Conservation (phyloP, 495 filamentous ascomycete genomes). For the Aspergillus homomorphus region DNA sequence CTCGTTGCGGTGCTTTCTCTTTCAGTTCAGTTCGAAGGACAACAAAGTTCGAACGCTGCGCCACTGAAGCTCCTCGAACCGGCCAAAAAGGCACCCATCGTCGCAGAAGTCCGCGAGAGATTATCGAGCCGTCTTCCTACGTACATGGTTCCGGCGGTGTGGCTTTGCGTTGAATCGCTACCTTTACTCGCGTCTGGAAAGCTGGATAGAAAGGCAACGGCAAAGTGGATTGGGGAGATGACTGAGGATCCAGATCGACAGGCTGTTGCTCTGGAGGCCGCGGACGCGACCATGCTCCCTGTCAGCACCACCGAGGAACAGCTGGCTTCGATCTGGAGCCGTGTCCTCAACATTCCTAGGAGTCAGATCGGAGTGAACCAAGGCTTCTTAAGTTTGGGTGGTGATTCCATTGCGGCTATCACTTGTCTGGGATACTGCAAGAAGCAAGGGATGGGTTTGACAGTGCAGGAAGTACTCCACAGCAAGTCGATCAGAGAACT, state of each 20-base stretch:
- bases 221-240: slow-evolving; percentile 34
- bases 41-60: slow-evolving; percentile 21
- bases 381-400: slow-evolving; percentile 62
- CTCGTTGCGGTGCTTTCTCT: slow-evolving; percentile 40
- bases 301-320: slow-evolving; percentile 35
- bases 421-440: slow-evolving; percentile 55
- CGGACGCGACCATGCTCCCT: slow-evolving; percentile 17
- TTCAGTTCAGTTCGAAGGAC: slow-evolving; percentile 20
- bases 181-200: slow-evolving; percentile 54
- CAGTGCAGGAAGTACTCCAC: slow-evolving; percentile 51
- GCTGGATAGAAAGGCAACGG: slow-evolving; percentile 45
- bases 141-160: slow-evolving; percentile 57
- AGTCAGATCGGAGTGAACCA: slow-evolving; percentile 49
- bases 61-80: slow-evolving; percentile 27
- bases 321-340: slow-evolving; percentile 46
- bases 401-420: slow-evolving; percentile 70
- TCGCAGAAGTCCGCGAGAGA: slow-evolving; percentile 32
- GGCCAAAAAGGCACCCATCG: slow-evolving; percentile 23
- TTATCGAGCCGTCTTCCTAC: slow-evolving; percentile 36
- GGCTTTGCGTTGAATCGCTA: slow-evolving; percentile 47
- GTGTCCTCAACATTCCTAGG: slow-evolving; percentile 51
- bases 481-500: slow-evolving; percentile 46
- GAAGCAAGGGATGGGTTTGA: slow-evolving; percentile 51
- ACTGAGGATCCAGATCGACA: slow-evolving; percentile 28
- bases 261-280: neutral